phyloP scores from a whole-genome alignment of 495 filamentous ascomycete species.

The Aspergillus baeticus region DNA sequence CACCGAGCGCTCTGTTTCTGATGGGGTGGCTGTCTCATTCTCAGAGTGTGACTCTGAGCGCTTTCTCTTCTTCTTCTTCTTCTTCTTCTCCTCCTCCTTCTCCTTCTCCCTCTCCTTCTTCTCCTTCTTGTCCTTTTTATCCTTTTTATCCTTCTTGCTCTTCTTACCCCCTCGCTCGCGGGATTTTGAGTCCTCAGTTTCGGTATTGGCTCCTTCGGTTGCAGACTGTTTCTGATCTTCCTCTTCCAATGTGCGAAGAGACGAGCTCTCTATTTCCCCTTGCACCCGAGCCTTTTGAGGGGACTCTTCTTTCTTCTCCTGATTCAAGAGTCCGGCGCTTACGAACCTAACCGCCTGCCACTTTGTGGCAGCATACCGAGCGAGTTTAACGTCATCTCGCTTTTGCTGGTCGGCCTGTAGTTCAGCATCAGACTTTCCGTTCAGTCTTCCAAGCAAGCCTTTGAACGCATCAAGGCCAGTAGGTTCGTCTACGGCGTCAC shows the following conservation, averaged over 20 bases:
- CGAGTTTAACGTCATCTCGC: constrained; percentile 61
- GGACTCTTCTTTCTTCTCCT: constrained; percentile 53
- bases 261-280: constrained; percentile 13
- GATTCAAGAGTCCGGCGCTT: constrained; percentile 72
- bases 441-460: constrained; percentile 79
- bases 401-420: constrained; percentile 63
- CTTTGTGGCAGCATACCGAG: constrained; percentile 64
- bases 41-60: constrained; percentile 7
- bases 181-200: constrained; percentile 1
- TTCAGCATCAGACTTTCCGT: constrained; percentile 74
- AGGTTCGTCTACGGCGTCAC: constrained; percentile 58
- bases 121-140: constrained; percentile 36
- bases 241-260: neutral
- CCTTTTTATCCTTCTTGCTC: constrained; percentile 21
- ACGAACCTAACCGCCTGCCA: constrained; percentile 79
- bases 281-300: constrained; percentile 8
- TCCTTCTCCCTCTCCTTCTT: constrained; percentile 40
- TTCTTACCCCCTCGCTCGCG: constrained; percentile 14
- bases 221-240: neutral
- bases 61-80: constrained; percentile 47
- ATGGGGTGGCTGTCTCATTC: constrained; percentile 22
- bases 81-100: constrained; percentile 41
- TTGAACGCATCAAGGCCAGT: constrained; percentile 84
- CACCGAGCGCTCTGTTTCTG: constrained; percentile 22
- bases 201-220: neutral